A percentile compares a stretch with the other conserved stretches of the same genome.
Conservation (phyloP, 768 basidiomycete genomes). For the Podaxis sp. region DNA sequence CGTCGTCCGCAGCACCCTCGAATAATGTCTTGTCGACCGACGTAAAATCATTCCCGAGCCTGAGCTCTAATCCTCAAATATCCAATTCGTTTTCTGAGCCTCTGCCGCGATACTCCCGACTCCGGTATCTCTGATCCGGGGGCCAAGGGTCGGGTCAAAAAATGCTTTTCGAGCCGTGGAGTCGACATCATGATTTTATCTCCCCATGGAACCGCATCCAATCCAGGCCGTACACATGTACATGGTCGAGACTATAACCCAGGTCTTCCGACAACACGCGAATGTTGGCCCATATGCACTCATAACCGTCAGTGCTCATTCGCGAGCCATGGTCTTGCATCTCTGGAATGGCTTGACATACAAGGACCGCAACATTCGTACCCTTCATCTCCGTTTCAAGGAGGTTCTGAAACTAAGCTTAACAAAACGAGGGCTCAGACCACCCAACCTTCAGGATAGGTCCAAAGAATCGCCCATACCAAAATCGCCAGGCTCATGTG, state of each 20-base stretch:
- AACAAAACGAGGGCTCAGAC: slow-evolving; percentile 1
- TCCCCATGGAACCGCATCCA: neutral
- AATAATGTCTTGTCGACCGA: neutral
- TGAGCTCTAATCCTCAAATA: slow-evolving; percentile 1
- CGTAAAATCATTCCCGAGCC: neutral
- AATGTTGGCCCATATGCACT: neutral
- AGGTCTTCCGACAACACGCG: neutral
- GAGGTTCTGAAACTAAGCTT: slow-evolving; percentile 3
- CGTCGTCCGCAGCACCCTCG: neutral
- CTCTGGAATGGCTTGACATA: neutral
- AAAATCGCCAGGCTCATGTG: neutral
- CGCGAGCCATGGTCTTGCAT: neutral
- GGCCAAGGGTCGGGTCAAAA: neutral
- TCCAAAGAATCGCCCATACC: neutral
- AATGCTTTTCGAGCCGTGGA: neutral
- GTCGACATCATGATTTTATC: neutral
- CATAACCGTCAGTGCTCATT: neutral
- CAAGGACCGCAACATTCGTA: neutral
- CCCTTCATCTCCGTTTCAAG: slow-evolving; percentile 5
- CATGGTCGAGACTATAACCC: neutral
- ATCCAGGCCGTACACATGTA: neutral
- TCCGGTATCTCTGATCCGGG: slow-evolving; percentile 7
- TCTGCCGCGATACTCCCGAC: slow-evolving; percentile 4
- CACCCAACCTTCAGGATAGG: neutral
- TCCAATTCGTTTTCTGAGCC: neutral